Percentiles rank a stretch among this genome's conserved stretches.
Evolutionary conservation across 139 green algal genomes (phyloP).

Genomic region (Tetradesmus obliquus): DNA sequence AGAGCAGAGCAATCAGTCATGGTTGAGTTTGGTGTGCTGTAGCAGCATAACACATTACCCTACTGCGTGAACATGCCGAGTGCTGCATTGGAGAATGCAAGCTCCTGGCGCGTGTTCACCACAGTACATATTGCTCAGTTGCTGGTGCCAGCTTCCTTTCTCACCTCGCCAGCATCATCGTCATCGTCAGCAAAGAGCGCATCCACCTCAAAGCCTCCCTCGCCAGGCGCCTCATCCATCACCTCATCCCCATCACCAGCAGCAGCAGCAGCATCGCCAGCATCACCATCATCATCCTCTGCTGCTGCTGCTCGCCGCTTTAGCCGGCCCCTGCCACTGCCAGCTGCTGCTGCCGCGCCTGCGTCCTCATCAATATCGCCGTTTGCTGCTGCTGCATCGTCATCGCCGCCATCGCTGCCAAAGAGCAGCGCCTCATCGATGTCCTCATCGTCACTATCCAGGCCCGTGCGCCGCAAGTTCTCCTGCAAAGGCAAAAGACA

Average conservation of each 20-base stretch:
- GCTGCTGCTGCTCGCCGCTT: not conserved
- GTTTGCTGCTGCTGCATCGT: not conserved
- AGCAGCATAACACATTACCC: not conserved
- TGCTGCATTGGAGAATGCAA: not conserved
- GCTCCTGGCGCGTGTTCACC: not conserved
- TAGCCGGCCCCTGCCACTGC: not conserved
- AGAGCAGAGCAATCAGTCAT: not conserved
- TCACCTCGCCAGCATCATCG: not conserved
- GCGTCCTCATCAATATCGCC: not conserved
- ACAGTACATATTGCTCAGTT: not conserved
- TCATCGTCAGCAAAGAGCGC: slow-evolving; percentile 31
- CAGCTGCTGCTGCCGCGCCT: not conserved
- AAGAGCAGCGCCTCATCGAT: slow-evolving; percentile 11
- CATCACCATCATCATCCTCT: not conserved
- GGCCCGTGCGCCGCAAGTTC: not conserved
- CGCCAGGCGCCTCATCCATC: not conserved
- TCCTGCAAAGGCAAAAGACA: not conserved
- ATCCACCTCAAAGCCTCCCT: slow-evolving; percentile 11
- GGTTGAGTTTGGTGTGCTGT: not conserved
- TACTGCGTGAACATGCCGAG: not conserved
- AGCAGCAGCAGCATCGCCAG: not conserved
- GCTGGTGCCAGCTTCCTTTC: not conserved
- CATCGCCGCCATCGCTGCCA: not conserved
- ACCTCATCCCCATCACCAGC: not conserved
- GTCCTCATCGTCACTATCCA: slow-evolving; percentile 33